phyloP scores from a whole-genome alignment of 768 basidiomycete genomes.

The Hysterangium stoloniferum region DNA sequence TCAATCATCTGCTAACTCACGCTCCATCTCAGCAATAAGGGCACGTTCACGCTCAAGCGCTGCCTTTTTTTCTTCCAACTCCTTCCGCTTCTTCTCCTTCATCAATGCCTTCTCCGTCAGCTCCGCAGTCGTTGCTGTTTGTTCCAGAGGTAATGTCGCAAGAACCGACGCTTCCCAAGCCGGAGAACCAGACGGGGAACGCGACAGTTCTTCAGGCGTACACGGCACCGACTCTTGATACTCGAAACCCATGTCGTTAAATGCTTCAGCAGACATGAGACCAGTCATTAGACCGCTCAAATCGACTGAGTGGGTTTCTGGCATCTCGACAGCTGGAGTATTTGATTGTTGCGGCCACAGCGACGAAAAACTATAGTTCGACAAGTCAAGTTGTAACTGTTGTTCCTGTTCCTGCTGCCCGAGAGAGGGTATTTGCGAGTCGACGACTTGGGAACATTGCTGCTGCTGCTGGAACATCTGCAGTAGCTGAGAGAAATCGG shows the following conservation, averaged over 20 bases:
- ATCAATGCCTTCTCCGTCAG: not conserved
- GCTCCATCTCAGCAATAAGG: conserved; percentile 2
- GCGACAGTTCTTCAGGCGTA: not conserved
- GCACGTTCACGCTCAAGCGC: conserved; percentile 4
- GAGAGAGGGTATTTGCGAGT: not conserved
- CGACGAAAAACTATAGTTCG: not conserved
- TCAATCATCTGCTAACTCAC: conserved; percentile 11
- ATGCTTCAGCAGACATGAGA: not conserved
- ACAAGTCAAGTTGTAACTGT: conserved; percentile 4
- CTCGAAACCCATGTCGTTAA: not conserved
- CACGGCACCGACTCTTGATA: not conserved
- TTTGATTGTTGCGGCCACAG: not conserved
- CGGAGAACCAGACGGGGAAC: not conserved
- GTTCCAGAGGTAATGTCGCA: not conserved
- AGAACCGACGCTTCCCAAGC: not conserved
- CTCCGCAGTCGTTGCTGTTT: not conserved
- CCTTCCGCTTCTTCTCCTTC: conserved; percentile 4
- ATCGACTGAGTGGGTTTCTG: not conserved
- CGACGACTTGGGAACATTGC: not conserved
- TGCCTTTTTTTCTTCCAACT: conserved; percentile 5
- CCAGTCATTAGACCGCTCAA: conserved; percentile 4
- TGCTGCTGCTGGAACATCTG: not conserved
- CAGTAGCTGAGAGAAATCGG: not conserved
- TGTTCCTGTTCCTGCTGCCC: not conserved
- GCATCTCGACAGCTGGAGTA: not conserved